Conservation (phyloP, 768 basidiomycete species). For the Tricholoma sp. region DNA sequence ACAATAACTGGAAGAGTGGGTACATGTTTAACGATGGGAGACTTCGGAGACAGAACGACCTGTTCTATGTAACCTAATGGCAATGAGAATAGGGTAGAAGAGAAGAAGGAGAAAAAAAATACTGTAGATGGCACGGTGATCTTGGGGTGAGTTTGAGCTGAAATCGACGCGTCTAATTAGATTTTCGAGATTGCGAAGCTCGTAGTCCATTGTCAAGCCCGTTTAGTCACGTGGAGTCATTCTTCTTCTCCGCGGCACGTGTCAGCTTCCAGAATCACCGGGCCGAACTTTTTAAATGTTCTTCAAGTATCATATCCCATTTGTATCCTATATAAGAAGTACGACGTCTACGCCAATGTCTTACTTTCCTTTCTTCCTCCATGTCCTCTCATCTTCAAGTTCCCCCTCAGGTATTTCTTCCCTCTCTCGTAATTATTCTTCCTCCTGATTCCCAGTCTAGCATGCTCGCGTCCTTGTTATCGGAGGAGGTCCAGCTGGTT, state of each 20-base stretch:
- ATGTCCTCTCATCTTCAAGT: conserved; percentile 4
- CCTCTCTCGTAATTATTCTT: background rate
- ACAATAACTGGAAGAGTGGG: conserved; percentile 26
- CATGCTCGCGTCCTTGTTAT: conserved; percentile 41
- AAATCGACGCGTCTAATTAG: conserved; percentile 11
- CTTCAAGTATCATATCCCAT: background rate
- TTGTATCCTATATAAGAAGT: background rate
- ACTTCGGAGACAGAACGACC: conserved; percentile 18
- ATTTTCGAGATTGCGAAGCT: conserved; percentile 11
- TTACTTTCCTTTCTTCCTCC: background rate
- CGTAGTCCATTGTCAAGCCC: background rate
- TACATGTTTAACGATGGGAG: conserved; percentile 14
- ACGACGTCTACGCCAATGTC: background rate
- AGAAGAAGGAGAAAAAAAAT: background rate
- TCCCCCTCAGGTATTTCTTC: conserved; percentile 12
- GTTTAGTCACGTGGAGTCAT: background rate
- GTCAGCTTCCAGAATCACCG: background rate
- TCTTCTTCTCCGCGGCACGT: background rate
- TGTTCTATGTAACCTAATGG: conserved; percentile 15
- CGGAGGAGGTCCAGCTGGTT: conserved; percentile 53
- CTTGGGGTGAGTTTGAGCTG: conserved; percentile 1
- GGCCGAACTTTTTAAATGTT: background rate
- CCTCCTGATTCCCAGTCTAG: conserved; percentile 15
- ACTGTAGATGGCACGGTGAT: conserved; percentile 16
- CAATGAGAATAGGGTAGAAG: background rate